Percentiles rank a stretch among this genome's conserved stretches.
Conservation (phyloP, 352 stramenopile genomes). For the Phytophthora macrochlamydospora region DNA sequence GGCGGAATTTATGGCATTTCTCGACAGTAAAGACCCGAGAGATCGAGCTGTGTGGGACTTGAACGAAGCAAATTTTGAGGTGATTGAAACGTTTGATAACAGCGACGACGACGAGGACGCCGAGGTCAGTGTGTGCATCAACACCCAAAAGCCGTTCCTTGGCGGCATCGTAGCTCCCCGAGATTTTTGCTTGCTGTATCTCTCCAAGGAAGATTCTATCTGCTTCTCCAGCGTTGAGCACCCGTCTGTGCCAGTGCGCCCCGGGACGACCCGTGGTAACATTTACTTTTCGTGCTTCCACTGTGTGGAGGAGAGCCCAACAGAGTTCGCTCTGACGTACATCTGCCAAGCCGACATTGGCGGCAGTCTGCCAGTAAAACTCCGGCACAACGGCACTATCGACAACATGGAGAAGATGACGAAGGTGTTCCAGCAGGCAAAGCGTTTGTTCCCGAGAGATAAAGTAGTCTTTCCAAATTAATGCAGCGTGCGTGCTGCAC, state of each 20-base stretch:
- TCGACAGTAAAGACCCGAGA: slow-evolving; percentile 47
- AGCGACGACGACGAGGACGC: slow-evolving; percentile 23
- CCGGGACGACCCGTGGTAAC: slow-evolving; percentile 37
- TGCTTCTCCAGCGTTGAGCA: slow-evolving; percentile 53
- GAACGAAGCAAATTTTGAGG: slow-evolving; percentile 52
- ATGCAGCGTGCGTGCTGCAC: no score
- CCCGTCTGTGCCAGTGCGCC: slow-evolving; percentile 36
- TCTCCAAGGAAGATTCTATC: slow-evolving; percentile 28
- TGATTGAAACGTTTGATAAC: slow-evolving; percentile 49
- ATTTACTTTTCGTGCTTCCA: slow-evolving; percentile 54
- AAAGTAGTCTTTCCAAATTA: not conserved
- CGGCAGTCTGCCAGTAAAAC: slow-evolving; percentile 47
- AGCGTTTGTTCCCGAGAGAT: slow-evolving; percentile 38
- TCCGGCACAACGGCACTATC: slow-evolving; percentile 62
- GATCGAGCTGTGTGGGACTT: slow-evolving; percentile 56
- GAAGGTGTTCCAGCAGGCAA: slow-evolving; percentile 49
- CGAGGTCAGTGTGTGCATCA: slow-evolving; percentile 45
- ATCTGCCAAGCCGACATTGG: slow-evolving; percentile 61
- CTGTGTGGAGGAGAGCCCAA: slow-evolving; percentile 33
- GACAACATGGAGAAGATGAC: slow-evolving; percentile 71
- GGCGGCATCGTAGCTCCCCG: slow-evolving; percentile 56
- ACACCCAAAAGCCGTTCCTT: slow-evolving; percentile 63
- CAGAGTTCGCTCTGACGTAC: slow-evolving; percentile 52
- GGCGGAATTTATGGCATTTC: slow-evolving; percentile 44
- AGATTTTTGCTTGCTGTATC: slow-evolving; percentile 61